A percentile compares a stretch with the other conserved stretches of the same genome.
Conservation (phyloP, 208 protist genomes). For the Leishmania aethiopica region DNA sequence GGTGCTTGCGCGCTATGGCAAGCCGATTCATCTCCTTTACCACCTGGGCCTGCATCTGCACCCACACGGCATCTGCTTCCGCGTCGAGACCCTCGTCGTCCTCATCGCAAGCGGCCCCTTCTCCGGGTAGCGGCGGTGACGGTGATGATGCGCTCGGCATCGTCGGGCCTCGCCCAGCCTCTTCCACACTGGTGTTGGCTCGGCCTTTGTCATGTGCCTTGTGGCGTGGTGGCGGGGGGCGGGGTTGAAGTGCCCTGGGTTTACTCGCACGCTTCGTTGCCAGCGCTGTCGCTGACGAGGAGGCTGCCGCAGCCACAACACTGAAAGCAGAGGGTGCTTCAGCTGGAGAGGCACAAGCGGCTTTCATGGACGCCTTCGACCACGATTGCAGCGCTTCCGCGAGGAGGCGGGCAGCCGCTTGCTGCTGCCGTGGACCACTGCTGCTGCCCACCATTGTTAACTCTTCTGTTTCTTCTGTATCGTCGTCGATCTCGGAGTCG, state of each 20-base stretch:
- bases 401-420: conserved; percentile 3
- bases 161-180: neutral
- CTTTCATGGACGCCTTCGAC: neutral
- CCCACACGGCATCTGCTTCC: conserved; percentile 38
- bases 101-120: too few relatives aligned
- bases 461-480: neutral
- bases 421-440: neutral
- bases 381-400: neutral
- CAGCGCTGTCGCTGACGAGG: neutral
- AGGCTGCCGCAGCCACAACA: neutral
- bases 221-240: neutral
- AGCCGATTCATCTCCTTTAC: conserved; percentile 54
- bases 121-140: neutral
- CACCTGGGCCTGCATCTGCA: conserved; percentile 39
- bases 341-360: neutral
- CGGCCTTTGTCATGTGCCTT: neutral
- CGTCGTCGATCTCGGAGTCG: neutral
- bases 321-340: neutral
- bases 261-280: neutral
- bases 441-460: neutral
- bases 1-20: conserved; percentile 53
- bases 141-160: neutral
- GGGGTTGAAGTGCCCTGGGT: neutral
- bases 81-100: neutral
- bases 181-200: neutral